Base-by-base conservation (phyloP, 805 yeast genomes). In the Yarrowia sp. region DNA sequence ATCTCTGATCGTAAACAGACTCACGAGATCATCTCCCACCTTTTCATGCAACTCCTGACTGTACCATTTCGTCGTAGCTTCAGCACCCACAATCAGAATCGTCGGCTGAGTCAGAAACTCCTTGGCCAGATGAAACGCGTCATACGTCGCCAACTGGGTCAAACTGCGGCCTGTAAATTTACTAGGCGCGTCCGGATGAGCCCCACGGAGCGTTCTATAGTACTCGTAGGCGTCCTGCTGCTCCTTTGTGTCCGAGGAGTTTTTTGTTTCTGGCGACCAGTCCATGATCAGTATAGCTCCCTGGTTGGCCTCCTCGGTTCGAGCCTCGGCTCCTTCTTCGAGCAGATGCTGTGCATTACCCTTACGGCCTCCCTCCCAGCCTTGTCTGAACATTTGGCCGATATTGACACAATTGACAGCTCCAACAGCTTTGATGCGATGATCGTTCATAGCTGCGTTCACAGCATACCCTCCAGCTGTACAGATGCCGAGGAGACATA, bases 401-500 rank as follows among this genome's bases (percentile, higher is more conserved):
- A 68, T 15, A 32, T 70, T 63, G 8, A 56, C 71, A 12, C 63
- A 70, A n/a, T 43, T 41, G 12, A 71, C 68, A 4, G 70, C 56
- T 2, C 42, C 72, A 2, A 70, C 58, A 0, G 70, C 69, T 42
- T 59, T 65, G 56, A 71, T 49, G 1, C 73, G 71, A 8, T 35
- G 48, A 12, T 71, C 73, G 19, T 32, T 26, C 35, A 55, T 65
- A 8, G 72, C 66, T 1, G 72, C 72, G 26, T 50, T 49, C n/a
- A 58, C 22, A 35, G 61, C 26, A 58, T 71, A 71, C 32, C 71
- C 71, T 7, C 73, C 73, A 12, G 66, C 58, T 0, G 66, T 70
- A 35, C 73, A 71, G 36, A 71, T 61, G 0, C 73, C 73, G 8
- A 71, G 64, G 0, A 50, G 66, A n/a, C 70, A 69, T 16, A 70